phyloP scores from a whole-genome alignment of 2,329 filamentous ascomycete species.

The Scorias spongiosa region DNA sequence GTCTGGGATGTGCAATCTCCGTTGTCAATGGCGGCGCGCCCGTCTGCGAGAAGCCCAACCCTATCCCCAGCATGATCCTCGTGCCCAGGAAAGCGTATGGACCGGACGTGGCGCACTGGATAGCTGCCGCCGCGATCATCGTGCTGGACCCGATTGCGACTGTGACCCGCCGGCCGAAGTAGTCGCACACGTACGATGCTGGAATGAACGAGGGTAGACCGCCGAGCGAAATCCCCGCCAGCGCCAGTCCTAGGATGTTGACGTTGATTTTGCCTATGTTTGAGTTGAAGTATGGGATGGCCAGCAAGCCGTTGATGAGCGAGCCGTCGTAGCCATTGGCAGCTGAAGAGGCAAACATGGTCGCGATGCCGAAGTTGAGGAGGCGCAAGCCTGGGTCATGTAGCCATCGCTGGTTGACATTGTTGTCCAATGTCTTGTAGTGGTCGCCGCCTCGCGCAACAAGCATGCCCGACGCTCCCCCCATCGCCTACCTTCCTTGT shows the following conservation, averaged over 20 bases:
- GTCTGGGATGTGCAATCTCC: conserved; percentile 9
- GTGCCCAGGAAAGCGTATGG: conserved; percentile 13
- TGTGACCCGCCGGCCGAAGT: conserved; percentile 13
- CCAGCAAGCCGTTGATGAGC: conserved; percentile 17
- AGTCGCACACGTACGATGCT: conserved; percentile 12
- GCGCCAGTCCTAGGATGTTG: conserved; percentile 14
- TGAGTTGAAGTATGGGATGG: conserved; percentile 11
- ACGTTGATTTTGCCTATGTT: conserved; percentile 14
- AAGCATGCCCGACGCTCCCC: neutral
- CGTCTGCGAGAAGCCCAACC: conserved; percentile 7
- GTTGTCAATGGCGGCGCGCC: conserved; percentile 6
- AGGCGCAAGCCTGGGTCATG: conserved; percentile 7
- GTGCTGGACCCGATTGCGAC: conserved; percentile 4
- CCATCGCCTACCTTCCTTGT: neutral
- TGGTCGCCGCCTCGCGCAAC: conserved; percentile 5
- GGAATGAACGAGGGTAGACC: conserved; percentile 12
- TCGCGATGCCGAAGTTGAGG: conserved; percentile 8
- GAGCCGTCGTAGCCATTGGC: conserved; percentile 17
- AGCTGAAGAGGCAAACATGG: conserved; percentile 10
- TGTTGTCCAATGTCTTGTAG: conserved; percentile 8
- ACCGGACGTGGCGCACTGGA: conserved; percentile 10
- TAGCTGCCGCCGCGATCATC: conserved; percentile 1
- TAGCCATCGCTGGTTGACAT: conserved; percentile 6
- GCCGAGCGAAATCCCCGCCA: conserved; percentile 13
- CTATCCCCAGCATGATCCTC: conserved; percentile 8